Evolutionary conservation across 2,329 filamentous ascomycete species (phyloP), one percentile per base, ranked within the genome.

Genomic region (Hypomyces perniciosus): DNA sequence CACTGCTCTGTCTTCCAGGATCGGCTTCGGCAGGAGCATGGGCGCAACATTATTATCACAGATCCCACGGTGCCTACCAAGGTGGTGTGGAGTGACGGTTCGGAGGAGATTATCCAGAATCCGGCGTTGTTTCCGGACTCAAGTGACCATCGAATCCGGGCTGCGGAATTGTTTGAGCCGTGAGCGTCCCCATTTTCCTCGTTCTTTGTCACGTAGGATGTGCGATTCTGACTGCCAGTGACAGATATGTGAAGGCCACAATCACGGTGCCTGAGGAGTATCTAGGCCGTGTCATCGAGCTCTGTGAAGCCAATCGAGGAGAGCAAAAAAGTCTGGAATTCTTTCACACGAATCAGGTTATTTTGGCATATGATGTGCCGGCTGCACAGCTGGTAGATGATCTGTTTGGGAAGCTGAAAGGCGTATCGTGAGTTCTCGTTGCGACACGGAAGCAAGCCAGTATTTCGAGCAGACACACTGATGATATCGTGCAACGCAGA

Each of bases 1-100:
- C 93, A 99, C 68, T 97, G 93, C 71, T 97, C 91, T n/a, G 93
- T 99, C 4, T 99, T 99, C 61, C 91, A 99, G 69, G 93, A 99
- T 68, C 87, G 93, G 1, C 72, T 99, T 48, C 84, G 90, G 40
- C 90, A 96, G 68, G 93, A 99, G 68, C 91, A 99, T 62, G 93
- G 92, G 5, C 87, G 88, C 3, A 93, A 84, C 62, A 90, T 99
- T 64, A 96, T 99, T 69, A 93, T 99, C 65, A 99, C 93, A 0
- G 92, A 95, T 35, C 93, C 93, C 0, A 92, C 89, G 0, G 93
- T 99, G 9, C 91, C 93, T 3, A 95, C 92, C 61, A 95, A 91
- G 66, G 79, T 97, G 6, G 68, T 88, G 8, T 93, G 85, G 78
- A 78, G 75, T 42, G 82, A 91, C 62, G 90, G 90, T n/a, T 81